Conservation (phyloP, 1,284 basidiomycete genomes). For the Ustilago esculenta region DNA sequence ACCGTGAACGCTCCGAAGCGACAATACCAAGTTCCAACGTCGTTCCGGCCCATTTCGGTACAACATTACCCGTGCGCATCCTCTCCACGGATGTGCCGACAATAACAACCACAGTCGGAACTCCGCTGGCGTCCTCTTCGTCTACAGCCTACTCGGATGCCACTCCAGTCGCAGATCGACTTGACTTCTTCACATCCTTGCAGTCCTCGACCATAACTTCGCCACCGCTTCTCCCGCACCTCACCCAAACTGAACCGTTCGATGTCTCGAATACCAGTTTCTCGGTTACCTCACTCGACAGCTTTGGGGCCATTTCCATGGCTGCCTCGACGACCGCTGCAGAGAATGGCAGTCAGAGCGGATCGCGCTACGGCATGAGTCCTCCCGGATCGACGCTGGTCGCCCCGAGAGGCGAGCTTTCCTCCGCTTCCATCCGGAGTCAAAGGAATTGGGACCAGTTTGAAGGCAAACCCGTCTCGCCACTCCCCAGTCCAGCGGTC, state of each 20-base stretch:
- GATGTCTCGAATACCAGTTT: slow-evolving; percentile 24
- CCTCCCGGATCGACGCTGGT: slow-evolving; percentile 11
- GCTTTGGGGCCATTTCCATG: slow-evolving; percentile 30
- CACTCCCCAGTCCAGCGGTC: slow-evolving; percentile 58
- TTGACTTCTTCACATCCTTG: neutral
- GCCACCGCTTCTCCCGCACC: slow-evolving; percentile 3
- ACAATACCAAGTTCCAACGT: neutral
- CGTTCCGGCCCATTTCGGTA: slow-evolving; percentile 1
- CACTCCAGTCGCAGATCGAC: neutral
- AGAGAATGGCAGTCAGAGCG: slow-evolving; percentile 24
- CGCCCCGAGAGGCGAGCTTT: slow-evolving; percentile 37
- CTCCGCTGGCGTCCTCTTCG: slow-evolving; percentile 18
- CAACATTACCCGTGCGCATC: slow-evolving; percentile 7
- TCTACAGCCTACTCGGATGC: slow-evolving; percentile 1
- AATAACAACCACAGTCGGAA: slow-evolving; percentile 27
- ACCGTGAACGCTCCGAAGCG: neutral
- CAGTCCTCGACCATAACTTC: slow-evolving; percentile 4
- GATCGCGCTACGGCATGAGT: slow-evolving; percentile 27
- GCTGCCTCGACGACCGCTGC: slow-evolving; percentile 23
- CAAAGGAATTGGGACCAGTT: slow-evolving; percentile 62
- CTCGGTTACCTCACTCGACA: slow-evolving; percentile 38
- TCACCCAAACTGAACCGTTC: slow-evolving; percentile 2
- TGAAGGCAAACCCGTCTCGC: slow-evolving; percentile 61
- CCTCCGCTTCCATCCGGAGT: slow-evolving; percentile 58
- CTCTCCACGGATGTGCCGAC: slow-evolving; percentile 19